These are phyloP conservation scores for Thelonectria blattea DNA, from an alignment of 2,329 filamentous ascomycete genomes.

Conservation along the genomic window DNA sequence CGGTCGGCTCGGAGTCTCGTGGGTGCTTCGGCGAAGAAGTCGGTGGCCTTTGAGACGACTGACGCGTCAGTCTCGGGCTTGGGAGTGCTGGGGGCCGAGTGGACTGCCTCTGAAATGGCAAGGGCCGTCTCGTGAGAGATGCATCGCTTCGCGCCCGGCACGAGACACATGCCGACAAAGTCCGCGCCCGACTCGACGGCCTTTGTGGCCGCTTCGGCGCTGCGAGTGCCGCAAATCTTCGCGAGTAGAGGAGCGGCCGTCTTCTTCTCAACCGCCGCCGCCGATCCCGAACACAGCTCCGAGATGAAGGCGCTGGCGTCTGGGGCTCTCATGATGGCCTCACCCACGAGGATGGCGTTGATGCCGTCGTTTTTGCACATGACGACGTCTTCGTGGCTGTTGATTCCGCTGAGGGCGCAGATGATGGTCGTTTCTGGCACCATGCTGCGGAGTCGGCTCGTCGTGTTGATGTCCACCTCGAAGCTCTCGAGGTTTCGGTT, in stretches of 20 bases:
- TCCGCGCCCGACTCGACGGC: conserved; percentile 90
- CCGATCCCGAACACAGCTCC: conserved; percentile 73
- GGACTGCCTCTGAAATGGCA: conserved; percentile 81
- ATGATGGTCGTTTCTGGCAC: conserved; percentile 87
- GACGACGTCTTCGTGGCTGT: conserved; percentile 83
- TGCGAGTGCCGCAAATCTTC: conserved; percentile 95
- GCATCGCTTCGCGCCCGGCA: conserved; percentile 78
- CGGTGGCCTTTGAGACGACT: conserved; percentile 52
- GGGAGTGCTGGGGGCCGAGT: conserved; percentile 63
- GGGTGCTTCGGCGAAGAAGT: conserved; percentile 73
- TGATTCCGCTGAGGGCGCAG: conserved; percentile 93
- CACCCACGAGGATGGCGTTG: conserved; percentile 90
- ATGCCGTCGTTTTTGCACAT: conserved; percentile 89
- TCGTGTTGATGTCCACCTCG: conserved; percentile 93
- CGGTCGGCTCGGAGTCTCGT: conserved; percentile 59
- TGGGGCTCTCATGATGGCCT: conserved; percentile 91
- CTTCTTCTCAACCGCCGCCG: conserved; percentile 44
- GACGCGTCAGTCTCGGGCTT: conserved; percentile 41
- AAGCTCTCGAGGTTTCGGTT: conserved; percentile 97
- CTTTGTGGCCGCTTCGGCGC: conserved; percentile 76
- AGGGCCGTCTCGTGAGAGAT: conserved; percentile 80
- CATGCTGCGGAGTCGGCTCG: conserved; percentile 83
- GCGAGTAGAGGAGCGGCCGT: conserved; percentile 66
- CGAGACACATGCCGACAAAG: conserved; percentile 90
- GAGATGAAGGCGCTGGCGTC: conserved; percentile 84